These are phyloP conservation scores for Phycomyces blakesleeanus DNA, from an alignment of 192 early-diverging fungal genomes.

Conservation along the genomic window DNA sequence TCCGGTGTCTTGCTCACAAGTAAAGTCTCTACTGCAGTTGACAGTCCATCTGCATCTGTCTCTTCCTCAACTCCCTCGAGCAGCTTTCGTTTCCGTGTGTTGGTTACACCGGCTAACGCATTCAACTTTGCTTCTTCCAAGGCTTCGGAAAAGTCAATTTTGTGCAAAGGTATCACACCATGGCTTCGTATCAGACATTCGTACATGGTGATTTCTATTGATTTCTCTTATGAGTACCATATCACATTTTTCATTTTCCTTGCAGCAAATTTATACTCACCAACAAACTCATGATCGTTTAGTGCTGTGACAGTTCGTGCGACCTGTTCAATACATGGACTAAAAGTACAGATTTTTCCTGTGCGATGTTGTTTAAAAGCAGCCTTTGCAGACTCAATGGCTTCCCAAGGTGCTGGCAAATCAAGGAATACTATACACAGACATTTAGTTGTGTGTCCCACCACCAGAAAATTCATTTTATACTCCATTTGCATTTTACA, in stretches of 20 bases:
- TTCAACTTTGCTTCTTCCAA: conserved; percentile 46
- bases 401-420: conserved; percentile 95
- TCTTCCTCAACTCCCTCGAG: conserved; percentile 16
- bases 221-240: neutral
- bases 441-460: too few species aligned
- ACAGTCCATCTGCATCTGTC: conserved; percentile 8
- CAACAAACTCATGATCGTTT: conserved; percentile 81
- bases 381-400: conserved; percentile 76
- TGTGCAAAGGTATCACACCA: conserved; percentile 59
- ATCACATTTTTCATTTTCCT: too few species aligned
- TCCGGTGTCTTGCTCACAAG: conserved; percentile 57
- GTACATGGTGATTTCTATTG: conserved; percentile 79
- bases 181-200: conserved; percentile 86
- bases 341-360: conserved; percentile 91
- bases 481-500: too few species aligned
- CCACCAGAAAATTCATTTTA: too few species aligned
- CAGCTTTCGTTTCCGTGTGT: conserved; percentile 12
- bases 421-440: conserved; percentile 78
- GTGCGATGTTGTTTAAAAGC: conserved; percentile 77
- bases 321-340: conserved; percentile 96
- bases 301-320: conserved; percentile 72
- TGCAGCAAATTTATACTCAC: conserved; percentile 46
- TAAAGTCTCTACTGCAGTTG: conserved; percentile 14
- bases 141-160: conserved; percentile 64
- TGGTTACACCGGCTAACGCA: conserved; percentile 3